A percentile compares a stretch with the other conserved stretches of the same genome.
These are phyloP conservation scores for Ochetophila trinervis DNA, from an alignment of 306 rosid genomes.

Conservation along the genomic window DNA sequence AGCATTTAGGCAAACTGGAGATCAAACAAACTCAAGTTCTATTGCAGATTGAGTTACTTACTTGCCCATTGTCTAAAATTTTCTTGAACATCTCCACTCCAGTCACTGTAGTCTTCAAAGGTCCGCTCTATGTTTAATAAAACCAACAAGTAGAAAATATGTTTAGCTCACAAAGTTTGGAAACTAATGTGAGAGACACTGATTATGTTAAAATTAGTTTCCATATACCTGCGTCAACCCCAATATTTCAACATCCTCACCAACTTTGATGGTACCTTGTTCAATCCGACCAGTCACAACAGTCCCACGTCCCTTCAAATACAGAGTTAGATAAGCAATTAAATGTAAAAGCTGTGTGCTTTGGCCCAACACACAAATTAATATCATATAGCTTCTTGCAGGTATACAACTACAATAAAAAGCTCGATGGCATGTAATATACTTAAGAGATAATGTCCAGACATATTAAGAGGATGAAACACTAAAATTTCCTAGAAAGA, in stretches of 20 bases:
- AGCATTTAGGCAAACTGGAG: no score
- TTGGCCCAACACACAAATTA: slow-evolving; percentile 6
- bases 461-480: no score
- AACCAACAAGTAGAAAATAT: background rate
- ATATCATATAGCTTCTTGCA: background rate
- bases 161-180: no score
- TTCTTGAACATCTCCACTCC: slow-evolving; percentile 91
- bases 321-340: background rate
- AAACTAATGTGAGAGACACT: no score
- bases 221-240: slow-evolving; percentile 64
- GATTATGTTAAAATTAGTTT: no score
- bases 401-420: no score
- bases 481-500: no score
- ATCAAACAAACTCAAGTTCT: no score
- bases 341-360: background rate
- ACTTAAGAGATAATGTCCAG: no score
- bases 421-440: no score
- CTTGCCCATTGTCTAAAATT: slow-evolving; percentile 75
- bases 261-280: slow-evolving; percentile 66
- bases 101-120: slow-evolving; percentile 69
- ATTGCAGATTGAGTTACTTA: slow-evolving; percentile 25
- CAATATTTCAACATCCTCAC: slow-evolving; percentile 73
- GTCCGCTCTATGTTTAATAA: slow-evolving; percentile 42
- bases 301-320: slow-evolving; percentile 74
- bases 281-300: slow-evolving; percentile 84